Conservation (phyloP, 2,329 filamentous ascomycete species). For the Stenocarpella maydis region DNA sequence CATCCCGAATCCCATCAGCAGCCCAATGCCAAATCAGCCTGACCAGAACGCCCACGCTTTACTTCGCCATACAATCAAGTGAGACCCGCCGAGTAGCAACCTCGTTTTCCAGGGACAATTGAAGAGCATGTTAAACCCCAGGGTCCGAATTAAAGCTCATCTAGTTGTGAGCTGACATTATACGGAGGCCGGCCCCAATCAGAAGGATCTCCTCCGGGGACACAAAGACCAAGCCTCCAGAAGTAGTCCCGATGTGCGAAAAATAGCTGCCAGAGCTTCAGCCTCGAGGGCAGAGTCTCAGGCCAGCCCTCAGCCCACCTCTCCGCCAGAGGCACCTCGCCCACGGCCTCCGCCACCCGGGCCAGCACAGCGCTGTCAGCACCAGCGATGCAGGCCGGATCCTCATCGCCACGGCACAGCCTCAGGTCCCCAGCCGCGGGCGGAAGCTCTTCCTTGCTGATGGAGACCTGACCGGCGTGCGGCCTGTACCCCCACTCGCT, state of each 20-base stretch:
- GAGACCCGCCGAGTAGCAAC: background rate
- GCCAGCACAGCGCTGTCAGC: conserved; percentile 48
- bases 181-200: conserved; percentile 69
- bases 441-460: conserved; percentile 74
- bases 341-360: conserved; percentile 36
- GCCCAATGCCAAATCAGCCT: background rate
- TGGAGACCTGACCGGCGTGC: conserved; percentile 89
- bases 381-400: conserved; percentile 75
- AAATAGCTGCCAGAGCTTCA: conserved; percentile 90
- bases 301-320: conserved; percentile 37
- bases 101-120: background rate
- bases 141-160: conserved; percentile 48
- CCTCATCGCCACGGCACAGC: conserved; percentile 75
- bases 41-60: conserved; percentile 16
- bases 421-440: conserved; percentile 74
- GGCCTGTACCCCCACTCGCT: conserved; percentile 87
- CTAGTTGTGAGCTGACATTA: conserved; percentile 45
- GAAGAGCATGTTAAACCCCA: background rate
- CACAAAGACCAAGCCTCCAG: conserved; percentile 88
- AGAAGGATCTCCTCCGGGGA: conserved; percentile 78
- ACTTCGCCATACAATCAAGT: background rate
- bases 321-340: conserved; percentile 23
- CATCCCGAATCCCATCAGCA: background rate
- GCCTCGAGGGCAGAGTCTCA: conserved; percentile 59
- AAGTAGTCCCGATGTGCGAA: conserved; percentile 98